Base-by-base conservation (phyloP, 1,284 basidiomycete species). In the Coniferiporia sulphurascens region DNA sequence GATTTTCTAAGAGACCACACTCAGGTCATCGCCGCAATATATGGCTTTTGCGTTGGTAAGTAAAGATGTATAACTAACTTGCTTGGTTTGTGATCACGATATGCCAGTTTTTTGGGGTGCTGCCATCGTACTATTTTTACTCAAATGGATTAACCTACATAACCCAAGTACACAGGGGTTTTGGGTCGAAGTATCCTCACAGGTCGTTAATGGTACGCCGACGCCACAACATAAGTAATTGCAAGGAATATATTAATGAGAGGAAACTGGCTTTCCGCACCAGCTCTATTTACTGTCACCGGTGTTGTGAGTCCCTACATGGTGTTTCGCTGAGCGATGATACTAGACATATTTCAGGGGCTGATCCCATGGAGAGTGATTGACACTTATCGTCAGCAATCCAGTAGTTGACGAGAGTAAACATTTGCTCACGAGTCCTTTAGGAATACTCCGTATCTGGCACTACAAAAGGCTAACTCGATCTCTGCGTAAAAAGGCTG, bases 271-370 rank as follows among this genome's bases (percentile, higher is more conserved):
- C 57, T 15, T 17, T 17, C 22, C 13, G 32, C 52, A 55, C 35
- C 49, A 86, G 87, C 83, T 34, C 74, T 94, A 17, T 94, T 94
- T 68, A 92, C 91, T 0, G 76, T 89, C 19, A 91, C 91, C n/a
- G 84, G 85, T 55, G 78, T 64, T 52, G 62, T 61, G 41, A 36
- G 52, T 54, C 10, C 34, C 15, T 55, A 15, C 13, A 13, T 19
- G n/a, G 22, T 12, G 35, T 15, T 13, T 27, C n/a, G 2, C 19
- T 4, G 13, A 41, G 19, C 21, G 85, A 54, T 54, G 10, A 4
- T 22, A 17, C 22, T 55, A 10, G 44, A 43, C n/a, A 35, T 36
- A 9, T 17, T n/a, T 10, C 52, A 63, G 62, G 86, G 86, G 6
- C 73, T 88, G 34, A 86, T 91, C 60, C 91, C 91, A 0, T 87